Base-by-base conservation (phyloP, 2,329 filamentous ascomycete species). In the Colletotrichum siamense region DNA sequence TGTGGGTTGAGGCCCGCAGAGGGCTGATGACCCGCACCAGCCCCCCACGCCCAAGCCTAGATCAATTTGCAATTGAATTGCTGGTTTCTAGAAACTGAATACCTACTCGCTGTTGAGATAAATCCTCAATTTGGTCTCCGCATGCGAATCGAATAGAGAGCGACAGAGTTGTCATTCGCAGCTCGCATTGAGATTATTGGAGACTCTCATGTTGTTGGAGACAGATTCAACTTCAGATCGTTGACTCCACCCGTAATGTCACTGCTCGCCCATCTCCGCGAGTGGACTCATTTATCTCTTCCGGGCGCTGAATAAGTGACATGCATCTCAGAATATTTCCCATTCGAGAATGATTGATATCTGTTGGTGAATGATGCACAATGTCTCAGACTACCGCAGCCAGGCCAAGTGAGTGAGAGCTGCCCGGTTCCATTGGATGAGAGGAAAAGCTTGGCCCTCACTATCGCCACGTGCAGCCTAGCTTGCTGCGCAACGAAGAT, bases 141-240 rank as follows among this genome's bases (percentile, higher is more conserved):
- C 5, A 12, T 22, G 10, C 16, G 12, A 13, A 13, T 22, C 2
- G 44, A 22, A 22, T 1, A 52, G n/a, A 52, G n/a, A 24, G 44
- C 10, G 10, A 22, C 44, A 3, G 4, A 22, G 44, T 52, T 52
- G 44, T 8, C 12, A 52, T 5, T 6, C 10, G 18, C n/a, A 22
- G 44, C 44, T 24, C 4, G 10, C 44, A 8, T 49, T 49, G 39
- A 49, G 18, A n/a, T 49, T n/a, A n/a, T 49, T 24, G 8, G n/a
- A 13, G n/a, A 24, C n/a, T 49, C 39, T 9, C 9, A 8, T 49
- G n/a, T 49, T 49, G 44, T 13, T 0, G 10, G 6, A 44, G 1
- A 49, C 44, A 18, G 16, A 52, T 1, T 13, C 3, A 52, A 22
- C 44, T 13, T 8, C 0, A 0, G 0, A 52, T 52, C 12, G n/a